These are phyloP conservation scores for Ceratobasidium theobromae DNA, from an alignment of 1,284 basidiomycete species.

Conservation along the genomic window DNA sequence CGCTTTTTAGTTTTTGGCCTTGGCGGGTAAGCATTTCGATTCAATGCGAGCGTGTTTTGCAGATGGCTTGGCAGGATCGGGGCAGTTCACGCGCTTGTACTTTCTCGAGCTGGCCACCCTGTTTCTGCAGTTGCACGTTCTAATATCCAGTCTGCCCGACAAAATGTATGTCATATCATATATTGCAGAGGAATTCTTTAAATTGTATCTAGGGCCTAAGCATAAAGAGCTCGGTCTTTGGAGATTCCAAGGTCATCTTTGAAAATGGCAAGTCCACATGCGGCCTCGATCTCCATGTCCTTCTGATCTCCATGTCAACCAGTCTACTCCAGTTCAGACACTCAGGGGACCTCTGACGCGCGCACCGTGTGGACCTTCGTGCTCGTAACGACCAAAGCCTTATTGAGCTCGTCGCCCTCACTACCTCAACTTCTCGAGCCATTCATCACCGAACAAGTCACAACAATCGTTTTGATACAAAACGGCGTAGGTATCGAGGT, in stretches of 20 bases:
- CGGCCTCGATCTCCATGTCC: neutral
- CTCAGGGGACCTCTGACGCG: neutral
- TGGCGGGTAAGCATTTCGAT: constrained; percentile 22
- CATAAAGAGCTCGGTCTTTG: constrained; percentile 22
- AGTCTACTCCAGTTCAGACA: constrained; percentile 2
- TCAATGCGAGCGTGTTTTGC: neutral
- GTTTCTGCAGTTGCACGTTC: constrained; percentile 31
- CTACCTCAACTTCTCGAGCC: constrained; percentile 26
- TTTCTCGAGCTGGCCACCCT: constrained; percentile 14
- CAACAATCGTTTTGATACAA: constrained; percentile 30
- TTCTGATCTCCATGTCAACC: constrained; percentile 13
- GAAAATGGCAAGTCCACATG: constrained; percentile 12
- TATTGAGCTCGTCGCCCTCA: constrained; percentile 26
- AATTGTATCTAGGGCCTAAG: constrained; percentile 12
- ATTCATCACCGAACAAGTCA: constrained; percentile 17
- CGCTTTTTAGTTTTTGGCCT: constrained; percentile 31
- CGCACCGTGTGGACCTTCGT: constrained; percentile 28
- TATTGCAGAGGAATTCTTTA: neutral
- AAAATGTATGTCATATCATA: constrained; percentile 1
- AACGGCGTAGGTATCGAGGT: constrained; percentile 33
- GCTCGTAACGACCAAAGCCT: constrained; percentile 31
- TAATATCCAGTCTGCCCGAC: constrained; percentile 18
- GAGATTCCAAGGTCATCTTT: constrained; percentile 7
- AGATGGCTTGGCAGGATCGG: constrained; percentile 6
- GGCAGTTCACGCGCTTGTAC: constrained; percentile 6